Percentiles rank a stretch among this genome's conserved stretches.
Evolutionary conservation across 2,329 filamentous ascomycete species (phyloP).

Genomic region (Lasiodiplodia sp.): DNA sequence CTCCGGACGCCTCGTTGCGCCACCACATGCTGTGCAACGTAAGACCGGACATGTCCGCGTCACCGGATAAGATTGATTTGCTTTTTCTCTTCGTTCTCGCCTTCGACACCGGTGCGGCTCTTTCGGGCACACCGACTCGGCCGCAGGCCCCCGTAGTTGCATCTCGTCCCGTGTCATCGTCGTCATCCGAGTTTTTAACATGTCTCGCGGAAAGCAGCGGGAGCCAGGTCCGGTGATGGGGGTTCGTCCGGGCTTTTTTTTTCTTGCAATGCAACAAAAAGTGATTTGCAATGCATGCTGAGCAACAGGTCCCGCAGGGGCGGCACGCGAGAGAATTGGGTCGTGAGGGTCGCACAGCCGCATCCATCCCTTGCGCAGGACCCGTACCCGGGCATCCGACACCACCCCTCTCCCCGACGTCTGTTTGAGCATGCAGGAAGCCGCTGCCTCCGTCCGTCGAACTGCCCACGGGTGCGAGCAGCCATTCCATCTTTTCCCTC

Average conservation of each 20-base stretch:
- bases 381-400: neutral
- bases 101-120: neutral
- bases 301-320: neutral
- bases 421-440: neutral
- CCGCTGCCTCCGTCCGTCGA: neutral
- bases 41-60: neutral
- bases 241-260: neutral
- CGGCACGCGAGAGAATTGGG: neutral
- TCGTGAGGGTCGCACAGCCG: neutral
- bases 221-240: neutral
- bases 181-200: neutral
- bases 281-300: neutral
- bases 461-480: neutral
- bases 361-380: constrained; percentile 1
- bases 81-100: neutral
- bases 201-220: neutral
- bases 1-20: neutral
- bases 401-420: neutral
- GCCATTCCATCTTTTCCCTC: neutral
- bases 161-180: neutral
- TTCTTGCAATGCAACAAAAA: neutral
- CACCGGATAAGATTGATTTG: neutral
- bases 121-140: neutral
- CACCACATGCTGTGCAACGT: neutral
- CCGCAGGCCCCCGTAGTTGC: neutral